Conservation (phyloP, 208 protist genomes). For the Acanthamoeba pearcei region DNA sequence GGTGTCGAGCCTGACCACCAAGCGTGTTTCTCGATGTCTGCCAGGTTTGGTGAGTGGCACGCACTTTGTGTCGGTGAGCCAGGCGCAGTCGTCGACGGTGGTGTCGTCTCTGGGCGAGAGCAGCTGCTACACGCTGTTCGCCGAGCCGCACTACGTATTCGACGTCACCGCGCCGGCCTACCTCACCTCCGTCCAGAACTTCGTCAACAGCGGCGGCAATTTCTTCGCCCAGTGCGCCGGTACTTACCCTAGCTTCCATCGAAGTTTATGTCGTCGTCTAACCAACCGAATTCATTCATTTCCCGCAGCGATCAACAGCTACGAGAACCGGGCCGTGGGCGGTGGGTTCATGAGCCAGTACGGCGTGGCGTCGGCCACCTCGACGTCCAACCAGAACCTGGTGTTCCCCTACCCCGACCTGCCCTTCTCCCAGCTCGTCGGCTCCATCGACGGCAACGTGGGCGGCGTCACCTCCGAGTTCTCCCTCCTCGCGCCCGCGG, state of each 20-base stretch:
- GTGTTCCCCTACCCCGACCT: slow-evolving; percentile 52
- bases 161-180: neutral
- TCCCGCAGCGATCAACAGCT: slow-evolving; percentile 12
- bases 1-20: no score
- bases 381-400: slow-evolving; percentile 4
- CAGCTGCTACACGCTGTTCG: slow-evolving; percentile 41
- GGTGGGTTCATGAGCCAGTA: slow-evolving; percentile 39
- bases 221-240: slow-evolving; percentile 48
- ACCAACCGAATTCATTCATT: no score
- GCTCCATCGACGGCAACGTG: slow-evolving; percentile 7
- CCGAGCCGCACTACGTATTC: neutral
- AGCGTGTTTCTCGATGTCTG: no score
- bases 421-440: slow-evolving; percentile 35
- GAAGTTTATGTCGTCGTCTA: no score
- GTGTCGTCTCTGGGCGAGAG: neutral
- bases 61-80: neutral
- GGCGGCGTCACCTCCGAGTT: slow-evolving; percentile 3
- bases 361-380: neutral
- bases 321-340: neutral
- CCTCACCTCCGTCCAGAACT: neutral
- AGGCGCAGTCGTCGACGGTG: neutral
- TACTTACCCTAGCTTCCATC: neutral
- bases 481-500: neutral
- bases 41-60: neutral
- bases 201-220: slow-evolving; percentile 44